Base-by-base conservation (phyloP, 2,329 filamentous ascomycete genomes). In the Microascus cirrosus region DNA sequence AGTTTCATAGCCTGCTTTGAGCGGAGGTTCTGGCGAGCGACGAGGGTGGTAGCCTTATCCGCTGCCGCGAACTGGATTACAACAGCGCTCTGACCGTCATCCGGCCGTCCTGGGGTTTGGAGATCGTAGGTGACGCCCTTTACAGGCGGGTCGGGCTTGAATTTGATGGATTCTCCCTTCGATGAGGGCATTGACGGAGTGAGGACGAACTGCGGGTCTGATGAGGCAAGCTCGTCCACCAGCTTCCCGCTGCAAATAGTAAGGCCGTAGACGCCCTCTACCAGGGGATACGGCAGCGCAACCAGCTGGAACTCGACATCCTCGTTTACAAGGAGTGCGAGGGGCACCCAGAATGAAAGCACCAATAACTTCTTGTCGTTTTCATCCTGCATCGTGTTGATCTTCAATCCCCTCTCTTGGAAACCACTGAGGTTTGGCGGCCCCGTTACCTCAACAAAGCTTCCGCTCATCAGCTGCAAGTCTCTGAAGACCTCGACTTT, bases 1-100 rank as follows among this genome's bases (percentile, higher is more conserved):
- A 77, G 63, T 7, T 59, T 60, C 59, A 67, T 72, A 15, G 66
- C 73, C 52, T 68, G 60, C 4, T 65, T 64, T 0, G 71, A 71
- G 0, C 62, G 61, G 6, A 79, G 69, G 53, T 73, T 66, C 39
- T 77, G 56, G 53, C 69, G 74, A 1, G 70, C 72, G 1, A 68
- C 75, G n/a, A 79, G 53, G 0, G 68, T 64, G 4, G 61, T 64
- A 3, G 76, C 63, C n/a, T 58, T 63, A 4, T 69, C 68, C 0
- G 65, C 62, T 2, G 62, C 53, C 15, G 69, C 63, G 15, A 73
- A 59, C 13, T 71, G 64, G 7, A 69, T 65, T 2, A 65, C 63
- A 11, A 75, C 64, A 10, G 60, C 63, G 1, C 64, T 61, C 10
- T 57, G 58, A 5, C 59, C 63, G 34, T 65, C 66, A 15, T 61